Conservation (phyloP, 1,284 basidiomycete species). For the Tilletia horrida region DNA sequence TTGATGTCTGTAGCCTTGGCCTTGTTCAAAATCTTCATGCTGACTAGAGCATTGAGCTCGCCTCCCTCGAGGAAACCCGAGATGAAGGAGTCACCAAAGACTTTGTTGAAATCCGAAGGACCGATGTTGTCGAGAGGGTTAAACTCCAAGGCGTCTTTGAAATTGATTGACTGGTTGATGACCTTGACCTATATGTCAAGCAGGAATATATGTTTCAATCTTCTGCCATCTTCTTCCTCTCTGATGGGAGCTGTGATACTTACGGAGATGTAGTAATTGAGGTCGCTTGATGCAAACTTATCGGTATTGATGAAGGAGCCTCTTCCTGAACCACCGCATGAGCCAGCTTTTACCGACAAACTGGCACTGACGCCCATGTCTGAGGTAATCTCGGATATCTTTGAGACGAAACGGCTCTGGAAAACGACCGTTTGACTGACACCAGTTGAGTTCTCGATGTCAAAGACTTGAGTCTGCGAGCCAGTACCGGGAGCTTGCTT, state of each 20-base stretch:
- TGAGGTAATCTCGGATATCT: not conserved
- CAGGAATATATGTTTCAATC: no score
- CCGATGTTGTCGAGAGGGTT: not conserved
- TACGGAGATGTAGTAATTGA: slow-evolving; percentile 18
- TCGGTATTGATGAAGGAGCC: slow-evolving; percentile 19
- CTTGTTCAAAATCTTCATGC: slow-evolving; percentile 17
- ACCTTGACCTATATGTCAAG: slow-evolving; percentile 17
- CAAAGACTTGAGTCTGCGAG: not conserved
- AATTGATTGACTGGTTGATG: slow-evolving; percentile 18
- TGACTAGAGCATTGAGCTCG: slow-evolving; percentile 14
- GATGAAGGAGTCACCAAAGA: slow-evolving; percentile 16
- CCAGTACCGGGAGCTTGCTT: not conserved
- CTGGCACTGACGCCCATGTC: slow-evolving; percentile 17
- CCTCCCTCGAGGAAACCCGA: slow-evolving; percentile 17
- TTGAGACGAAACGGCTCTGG: slow-evolving; percentile 10
- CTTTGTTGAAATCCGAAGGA: not conserved
- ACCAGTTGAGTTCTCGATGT: slow-evolving; percentile 13
- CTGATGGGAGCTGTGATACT: not conserved
- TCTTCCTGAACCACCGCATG: slow-evolving; percentile 6
- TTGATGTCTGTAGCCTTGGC: slow-evolving; percentile 17
- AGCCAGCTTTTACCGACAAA: slow-evolving; percentile 11
- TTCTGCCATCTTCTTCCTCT: no score
- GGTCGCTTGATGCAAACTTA: slow-evolving; percentile 14
- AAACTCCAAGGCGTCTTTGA: slow-evolving; percentile 10
- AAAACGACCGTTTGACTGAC: slow-evolving; percentile 17